Percentiles rank a stretch among this genome's conserved stretches.
phyloP scores from a whole-genome alignment of 768 basidiomycete genomes.

The Suillus cothurnatus region DNA sequence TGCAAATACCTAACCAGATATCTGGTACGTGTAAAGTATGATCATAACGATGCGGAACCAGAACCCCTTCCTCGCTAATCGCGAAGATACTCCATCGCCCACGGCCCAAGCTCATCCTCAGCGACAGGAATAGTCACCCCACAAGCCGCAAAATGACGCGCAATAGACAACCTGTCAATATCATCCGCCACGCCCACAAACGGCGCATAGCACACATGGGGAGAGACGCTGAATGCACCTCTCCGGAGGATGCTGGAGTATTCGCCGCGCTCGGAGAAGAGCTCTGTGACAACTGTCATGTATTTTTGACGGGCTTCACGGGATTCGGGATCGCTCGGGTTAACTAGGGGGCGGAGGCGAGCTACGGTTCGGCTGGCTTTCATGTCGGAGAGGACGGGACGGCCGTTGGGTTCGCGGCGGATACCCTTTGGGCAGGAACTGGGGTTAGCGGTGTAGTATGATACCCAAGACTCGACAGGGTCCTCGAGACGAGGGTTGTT shows the following conservation, averaged over 20 bases:
- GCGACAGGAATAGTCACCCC: constrained; percentile 41
- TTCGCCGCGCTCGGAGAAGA: constrained; percentile 43
- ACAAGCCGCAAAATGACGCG: constrained; percentile 44
- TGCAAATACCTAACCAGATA: too few relatives aligned
- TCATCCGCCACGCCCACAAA: constrained; percentile 32
- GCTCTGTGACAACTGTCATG: constrained; percentile 39
- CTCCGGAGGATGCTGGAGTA: constrained; percentile 42
- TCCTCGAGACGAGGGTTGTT: constrained; percentile 51
- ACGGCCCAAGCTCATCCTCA: constrained; percentile 39
- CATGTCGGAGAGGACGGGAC: constrained; percentile 44
- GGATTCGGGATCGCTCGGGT: constrained; percentile 34
- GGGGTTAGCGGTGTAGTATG: constrained; percentile 45
- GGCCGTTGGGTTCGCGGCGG: constrained; percentile 39
- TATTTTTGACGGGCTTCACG: constrained; percentile 41
- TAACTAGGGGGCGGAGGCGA: constrained; percentile 44
- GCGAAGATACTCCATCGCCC: constrained; percentile 39
- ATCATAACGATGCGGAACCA: not conserved
- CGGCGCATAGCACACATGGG: constrained; percentile 31
- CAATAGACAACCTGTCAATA: constrained; percentile 37
- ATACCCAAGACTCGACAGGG: constrained; percentile 47
- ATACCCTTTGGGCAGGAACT: constrained; percentile 52
- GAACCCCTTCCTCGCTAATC: constrained; percentile 1
- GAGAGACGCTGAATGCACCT: constrained; percentile 37
- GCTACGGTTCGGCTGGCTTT: constrained; percentile 50
- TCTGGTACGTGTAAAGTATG: constrained; percentile 18